A percentile compares a stretch with the other conserved stretches of the same genome.
phyloP scores from a whole-genome alignment of 1,139 yeast genomes.

The Wickerhamiella pararugosa region DNA sequence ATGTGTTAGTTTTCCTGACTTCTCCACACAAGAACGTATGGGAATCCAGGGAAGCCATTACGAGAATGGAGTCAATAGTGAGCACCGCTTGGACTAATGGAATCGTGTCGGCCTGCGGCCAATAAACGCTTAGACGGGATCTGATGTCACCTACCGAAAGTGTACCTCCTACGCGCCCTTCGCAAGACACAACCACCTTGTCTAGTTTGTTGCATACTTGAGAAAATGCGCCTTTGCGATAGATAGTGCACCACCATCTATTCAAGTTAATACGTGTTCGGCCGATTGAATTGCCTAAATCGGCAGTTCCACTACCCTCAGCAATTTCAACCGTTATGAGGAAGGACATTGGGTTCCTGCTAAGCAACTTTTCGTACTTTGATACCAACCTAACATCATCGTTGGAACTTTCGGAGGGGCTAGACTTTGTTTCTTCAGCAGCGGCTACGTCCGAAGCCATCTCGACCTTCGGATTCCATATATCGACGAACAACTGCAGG shows the following conservation, averaged over 20 bases:
- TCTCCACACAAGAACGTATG: conserved; percentile 74
- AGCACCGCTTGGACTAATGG: conserved; percentile 56
- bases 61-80: conserved; percentile 40
- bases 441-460: not conserved
- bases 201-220: conserved; percentile 54
- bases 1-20: conserved; percentile 16
- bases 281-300: conserved; percentile 78
- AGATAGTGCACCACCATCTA: conserved; percentile 53
- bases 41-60: conserved; percentile 63
- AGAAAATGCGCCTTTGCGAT: conserved; percentile 55
- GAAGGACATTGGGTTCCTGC: conserved; percentile 59
- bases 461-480: conserved; percentile 49
- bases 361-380: conserved; percentile 5
- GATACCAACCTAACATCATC: not conserved
- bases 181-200: conserved; percentile 37
- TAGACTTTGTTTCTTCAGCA: not conserved
- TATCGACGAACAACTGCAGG: conserved; percentile 63
- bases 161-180: conserved; percentile 68
- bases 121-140: conserved; percentile 52
- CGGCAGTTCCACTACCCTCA: conserved; percentile 43
- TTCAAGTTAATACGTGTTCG: conserved; percentile 39
- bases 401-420: not conserved
- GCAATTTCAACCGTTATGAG: conserved; percentile 42
- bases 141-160: conserved; percentile 37
- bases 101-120: conserved; percentile 40